phyloP scores from a whole-genome alignment of 108 stramenopile species.

The Asterionellopsis glacialis region DNA sequence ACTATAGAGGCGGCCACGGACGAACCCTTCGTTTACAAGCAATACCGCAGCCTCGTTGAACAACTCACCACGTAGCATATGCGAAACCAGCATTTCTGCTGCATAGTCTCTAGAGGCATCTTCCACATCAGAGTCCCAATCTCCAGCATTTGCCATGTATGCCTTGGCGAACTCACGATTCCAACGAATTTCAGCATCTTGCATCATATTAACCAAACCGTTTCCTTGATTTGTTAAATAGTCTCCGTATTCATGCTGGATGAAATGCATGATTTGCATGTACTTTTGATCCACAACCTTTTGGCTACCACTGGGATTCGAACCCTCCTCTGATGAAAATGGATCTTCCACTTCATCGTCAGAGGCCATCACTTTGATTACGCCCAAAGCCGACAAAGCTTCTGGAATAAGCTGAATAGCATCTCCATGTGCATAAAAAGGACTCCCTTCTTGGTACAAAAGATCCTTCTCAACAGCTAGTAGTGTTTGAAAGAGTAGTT shows the following conservation, averaged over 20 bases:
- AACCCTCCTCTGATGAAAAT: constrained; percentile 10
- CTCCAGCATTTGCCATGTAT: constrained; percentile 29
- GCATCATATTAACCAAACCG: constrained; percentile 36
- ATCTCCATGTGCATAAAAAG: constrained; percentile 41
- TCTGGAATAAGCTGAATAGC: constrained; percentile 61
- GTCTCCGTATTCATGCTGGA: constrained; percentile 58
- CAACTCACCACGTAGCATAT: constrained; percentile 70
- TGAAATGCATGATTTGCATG: constrained; percentile 55
- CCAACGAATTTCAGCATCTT: constrained; percentile 54
- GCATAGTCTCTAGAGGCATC: constrained; percentile 62
- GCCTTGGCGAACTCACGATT: constrained; percentile 53
- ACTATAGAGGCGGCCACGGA: constrained; percentile 51
- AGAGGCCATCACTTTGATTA: constrained; percentile 40
- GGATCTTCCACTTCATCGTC: constrained; percentile 28
- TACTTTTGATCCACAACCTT: constrained; percentile 17
- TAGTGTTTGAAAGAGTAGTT: constrained; percentile 49
- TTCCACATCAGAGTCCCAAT: constrained; percentile 49
- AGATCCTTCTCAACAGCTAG: constrained; percentile 43
- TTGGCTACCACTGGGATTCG: not conserved
- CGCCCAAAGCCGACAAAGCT: constrained; percentile 62
- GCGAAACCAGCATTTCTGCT: constrained; percentile 51
- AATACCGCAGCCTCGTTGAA: constrained; percentile 47
- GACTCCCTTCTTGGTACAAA: constrained; percentile 43
- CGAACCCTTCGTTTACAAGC: constrained; percentile 51
- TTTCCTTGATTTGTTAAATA: constrained; percentile 41